These are phyloP conservation scores for Candida stauntonica DNA, from an alignment of 805 yeast genomes.

Conservation along the genomic window DNA sequence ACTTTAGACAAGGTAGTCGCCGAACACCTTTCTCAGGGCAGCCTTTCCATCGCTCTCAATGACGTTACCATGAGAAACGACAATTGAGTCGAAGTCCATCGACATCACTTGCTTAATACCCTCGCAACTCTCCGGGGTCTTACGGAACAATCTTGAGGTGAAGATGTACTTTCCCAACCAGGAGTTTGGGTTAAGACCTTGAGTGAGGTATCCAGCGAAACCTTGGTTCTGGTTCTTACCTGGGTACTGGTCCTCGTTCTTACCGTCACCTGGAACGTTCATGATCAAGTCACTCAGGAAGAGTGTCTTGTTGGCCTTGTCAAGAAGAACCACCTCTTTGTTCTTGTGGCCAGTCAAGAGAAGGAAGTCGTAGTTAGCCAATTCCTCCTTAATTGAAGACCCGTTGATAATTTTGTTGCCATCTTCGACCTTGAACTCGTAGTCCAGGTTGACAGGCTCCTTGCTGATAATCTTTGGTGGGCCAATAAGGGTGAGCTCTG, in stretches of 20 bases:
- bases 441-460: constrained; percentile 37
- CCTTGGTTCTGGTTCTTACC: constrained; percentile 42
- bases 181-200: constrained; percentile 39
- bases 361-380: constrained; percentile 48
- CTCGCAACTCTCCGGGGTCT: constrained; percentile 9
- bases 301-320: constrained; percentile 42
- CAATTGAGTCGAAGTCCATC: constrained; percentile 48
- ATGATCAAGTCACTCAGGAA: constrained; percentile 59
- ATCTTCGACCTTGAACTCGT: constrained; percentile 29
- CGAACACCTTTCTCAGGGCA: constrained; percentile 22
- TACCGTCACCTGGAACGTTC: constrained; percentile 47
- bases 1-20: constrained; percentile 10
- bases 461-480: constrained; percentile 37
- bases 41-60: constrained; percentile 38
- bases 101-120: constrained; percentile 17
- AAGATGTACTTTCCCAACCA: constrained; percentile 32
- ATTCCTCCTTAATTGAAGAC: constrained; percentile 34
- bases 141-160: constrained; percentile 22
- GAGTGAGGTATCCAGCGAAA: constrained; percentile 34
- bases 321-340: constrained; percentile 51
- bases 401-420: constrained; percentile 35
- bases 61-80: constrained; percentile 58
- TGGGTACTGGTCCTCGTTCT: constrained; percentile 46
- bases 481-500: constrained; percentile 50
- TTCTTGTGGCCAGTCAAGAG: constrained; percentile 52